Evolutionary conservation across 768 basidiomycete genomes (phyloP), one percentile per base, ranked within the genome.

Genomic region (Pholiota conissans): DNA sequence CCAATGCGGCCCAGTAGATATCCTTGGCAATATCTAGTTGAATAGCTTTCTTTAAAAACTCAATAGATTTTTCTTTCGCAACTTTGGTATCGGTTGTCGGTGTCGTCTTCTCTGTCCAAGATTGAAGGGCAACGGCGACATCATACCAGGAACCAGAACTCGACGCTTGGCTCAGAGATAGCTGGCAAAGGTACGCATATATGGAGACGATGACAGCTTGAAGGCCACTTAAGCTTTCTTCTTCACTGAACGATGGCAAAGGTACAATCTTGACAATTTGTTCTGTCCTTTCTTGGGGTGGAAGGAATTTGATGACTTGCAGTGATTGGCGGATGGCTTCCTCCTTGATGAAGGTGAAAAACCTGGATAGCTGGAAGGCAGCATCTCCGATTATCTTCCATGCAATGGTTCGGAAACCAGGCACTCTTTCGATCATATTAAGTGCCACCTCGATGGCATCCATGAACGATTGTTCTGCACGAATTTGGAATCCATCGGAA

Each of bases 341-440:
- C 60, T 78, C 75, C 24, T 89, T 76, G 10, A 74, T 68, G 60
- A 84, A 86, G 3, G 74, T 72, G 2, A 81, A 73, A 45, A 78
- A 75, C 27, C 70, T 72, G 3, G 89, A 87, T 11, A 98, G 73
- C 49, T 83, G 79, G 63, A 85, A 84, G 3, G 91, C 70, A 3
- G 89, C 85, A 69, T 99, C 95, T 0, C 84, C 91, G 10, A 87
- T 77, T 6, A 79, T 74, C 69, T 98, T 98, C 96, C 95, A 98
- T 3, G 82, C 82, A 2, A 91, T 76, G 4, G 81, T 75, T 16
- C 90, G 83, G 68, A 90, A 89, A 1, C 89, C 87, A 8, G 84
- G 69, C 40, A 80, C 80, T 16, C 75, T 73, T 40, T 79, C 73
- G 51, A 90, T 74, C 20, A 77, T 70, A 37, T 69, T 67, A 50